phyloP scores from a whole-genome alignment of 768 basidiomycete genomes.

The Kwoniella sp. region DNA sequence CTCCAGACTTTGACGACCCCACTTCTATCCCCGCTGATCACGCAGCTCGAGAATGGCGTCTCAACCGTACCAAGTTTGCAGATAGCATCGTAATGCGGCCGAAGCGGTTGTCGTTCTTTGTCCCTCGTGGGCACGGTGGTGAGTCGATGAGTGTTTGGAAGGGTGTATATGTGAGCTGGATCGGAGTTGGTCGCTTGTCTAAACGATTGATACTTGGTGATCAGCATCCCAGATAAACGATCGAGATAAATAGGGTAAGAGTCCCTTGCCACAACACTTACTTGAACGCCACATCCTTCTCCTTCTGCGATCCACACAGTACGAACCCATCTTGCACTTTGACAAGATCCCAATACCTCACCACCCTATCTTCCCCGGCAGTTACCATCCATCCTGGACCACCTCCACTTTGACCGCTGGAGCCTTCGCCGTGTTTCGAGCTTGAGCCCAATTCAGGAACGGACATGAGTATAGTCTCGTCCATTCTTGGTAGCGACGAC shows the following conservation, averaged over 20 bases:
- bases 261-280: too few relatives aligned
- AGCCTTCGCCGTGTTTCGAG: background rate
- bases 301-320: conserved; percentile 75
- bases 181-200: conserved; percentile 28
- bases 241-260: too few relatives aligned
- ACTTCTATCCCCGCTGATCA: conserved; percentile 86
- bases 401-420: background rate
- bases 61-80: conserved; percentile 84
- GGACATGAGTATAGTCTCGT: conserved; percentile 60
- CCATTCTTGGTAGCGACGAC: conserved; percentile 26
- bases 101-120: conserved; percentile 80
- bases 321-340: conserved; percentile 73
- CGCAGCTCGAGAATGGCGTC: conserved; percentile 86
- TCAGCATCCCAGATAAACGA: too few relatives aligned
- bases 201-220: background rate
- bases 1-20: conserved; percentile 84
- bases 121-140: conserved; percentile 67
- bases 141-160: conserved; percentile 46
- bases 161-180: conserved; percentile 50
- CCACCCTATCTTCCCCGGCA: conserved; percentile 84
- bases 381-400: conserved; percentile 75
- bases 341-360: conserved; percentile 85
- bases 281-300: conserved; percentile 77
- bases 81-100: conserved; percentile 86
- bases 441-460: conserved; percentile 51